phyloP scores from a whole-genome alignment of 75 land plant genomes.

The Adiantum capillusveneris region DNA sequence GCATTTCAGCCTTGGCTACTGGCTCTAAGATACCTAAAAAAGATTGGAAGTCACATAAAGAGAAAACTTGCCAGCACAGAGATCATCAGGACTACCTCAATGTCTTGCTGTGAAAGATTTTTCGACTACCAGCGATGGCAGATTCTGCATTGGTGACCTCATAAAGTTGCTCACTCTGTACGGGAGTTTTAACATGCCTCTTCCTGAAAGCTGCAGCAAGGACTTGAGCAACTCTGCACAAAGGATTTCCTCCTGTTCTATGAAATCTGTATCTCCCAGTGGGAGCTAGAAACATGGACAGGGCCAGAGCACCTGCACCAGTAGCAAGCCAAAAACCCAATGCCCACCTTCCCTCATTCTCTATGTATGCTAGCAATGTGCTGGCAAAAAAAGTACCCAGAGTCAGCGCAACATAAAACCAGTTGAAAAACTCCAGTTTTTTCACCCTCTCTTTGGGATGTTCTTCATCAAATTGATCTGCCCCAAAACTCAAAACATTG shows the following conservation, averaged over 20 bases:
- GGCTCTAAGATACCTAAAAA: too few relatives aligned
- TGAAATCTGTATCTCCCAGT: background rate
- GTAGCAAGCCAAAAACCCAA: constrained; percentile 1
- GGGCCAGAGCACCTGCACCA: background rate
- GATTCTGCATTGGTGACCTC: too few relatives aligned
- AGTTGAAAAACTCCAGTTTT: constrained; percentile 1
- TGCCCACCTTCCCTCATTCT: constrained; percentile 13
- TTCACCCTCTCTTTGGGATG: background rate
- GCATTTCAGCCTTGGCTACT: too few relatives aligned
- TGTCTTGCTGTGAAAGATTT: too few relatives aligned
- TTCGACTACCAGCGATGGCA: too few relatives aligned
- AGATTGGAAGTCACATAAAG: too few relatives aligned
- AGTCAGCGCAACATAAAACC: constrained; percentile 7
- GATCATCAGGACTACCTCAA: too few relatives aligned
- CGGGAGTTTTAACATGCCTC: constrained; percentile 7
- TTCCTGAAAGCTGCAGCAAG: constrained; percentile 9
- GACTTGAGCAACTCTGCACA: constrained; percentile 12
- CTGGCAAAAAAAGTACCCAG: constrained; percentile 1
- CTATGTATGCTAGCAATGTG: constrained; percentile 3
- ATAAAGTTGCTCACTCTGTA: too few relatives aligned
- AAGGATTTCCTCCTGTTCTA: constrained; percentile 7
- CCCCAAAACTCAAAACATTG: constrained; percentile 4
- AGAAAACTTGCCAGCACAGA: too few relatives aligned
- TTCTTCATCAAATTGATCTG: too few relatives aligned
- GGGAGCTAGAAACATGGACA: background rate